Evolutionary conservation across 208 protist genomes (phyloP), one percentile per base, ranked within the genome.

Genomic region (Crithidia brevicula): DNA sequence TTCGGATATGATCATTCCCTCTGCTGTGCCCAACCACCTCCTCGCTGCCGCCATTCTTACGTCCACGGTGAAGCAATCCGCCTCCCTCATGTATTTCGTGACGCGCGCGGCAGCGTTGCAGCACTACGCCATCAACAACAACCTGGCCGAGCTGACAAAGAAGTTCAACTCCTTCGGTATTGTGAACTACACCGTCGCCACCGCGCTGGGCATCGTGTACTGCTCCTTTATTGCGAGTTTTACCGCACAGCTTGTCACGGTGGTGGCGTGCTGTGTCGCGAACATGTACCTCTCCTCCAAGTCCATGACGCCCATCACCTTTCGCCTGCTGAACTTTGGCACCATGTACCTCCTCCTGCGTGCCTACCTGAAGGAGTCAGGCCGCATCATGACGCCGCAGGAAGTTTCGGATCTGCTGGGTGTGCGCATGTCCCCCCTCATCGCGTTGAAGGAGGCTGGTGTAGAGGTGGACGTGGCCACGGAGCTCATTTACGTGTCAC

Each of bases 161-260:
- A 95, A 95, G 78, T 89, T 95, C 69, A 95, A 95, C 62, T 95
- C 89, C 6, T 92, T 91, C 65, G 83, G 86, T 34, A 91, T 95
- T 57, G 86, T 95, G 13, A 89, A 77, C 61, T 92, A 89, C 76
- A 95, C 89, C 0, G 63, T 91, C 4, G 79, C 84, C 16, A 91
- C 85, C 9, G 86, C 89, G 6, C 57, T 89, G 5, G 89, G 89
- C 34, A 95, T 95, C 52, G 79, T 77, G 27, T 95, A 84, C 74
- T 89, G 84, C 43, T 83, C 69, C 31, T 72, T 81, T 52, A 77
- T 92, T 18, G 66, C 89, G 8, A 91, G 73, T 50, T 86, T 95
- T 38, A 76, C 43, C n/a, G 76, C 85, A 31, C 89, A 95, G 66
- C 72, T 95, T 20, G 38, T 75, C 28, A 90, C 86, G 4, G 89